These are phyloP conservation scores for Fusarium subtropicale DNA, from an alignment of 2,329 filamentous ascomycete species.

Conservation along the genomic window DNA sequence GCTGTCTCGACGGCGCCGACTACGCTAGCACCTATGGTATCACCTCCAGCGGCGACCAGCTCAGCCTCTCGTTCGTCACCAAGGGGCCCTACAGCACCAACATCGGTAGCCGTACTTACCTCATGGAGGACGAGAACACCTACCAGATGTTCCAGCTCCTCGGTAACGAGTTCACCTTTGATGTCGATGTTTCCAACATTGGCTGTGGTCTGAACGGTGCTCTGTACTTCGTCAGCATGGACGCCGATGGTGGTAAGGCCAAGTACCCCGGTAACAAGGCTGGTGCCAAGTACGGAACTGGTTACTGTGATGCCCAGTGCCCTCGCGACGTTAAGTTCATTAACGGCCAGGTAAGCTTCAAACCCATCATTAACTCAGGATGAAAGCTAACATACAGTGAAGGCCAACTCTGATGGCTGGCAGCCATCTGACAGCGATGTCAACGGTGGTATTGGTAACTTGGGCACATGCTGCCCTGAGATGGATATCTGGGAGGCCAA, in stretches of 20 bases:
- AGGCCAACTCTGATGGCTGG: conserved; percentile 67
- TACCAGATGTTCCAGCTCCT: conserved; percentile 75
- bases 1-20: conserved; percentile 66
- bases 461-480: conserved; percentile 71
- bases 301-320: conserved; percentile 65
- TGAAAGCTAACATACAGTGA: conserved; percentile 46
- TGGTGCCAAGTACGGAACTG: conserved; percentile 70
- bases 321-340: conserved; percentile 69
- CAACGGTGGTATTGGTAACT: conserved; percentile 64
- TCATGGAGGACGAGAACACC: conserved; percentile 69
- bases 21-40: conserved; percentile 66
- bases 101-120: conserved; percentile 69
- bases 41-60: conserved; percentile 61
- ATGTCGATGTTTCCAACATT: conserved; percentile 75
- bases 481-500: conserved; percentile 76
- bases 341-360: conserved; percentile 58
- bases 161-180: conserved; percentile 77
- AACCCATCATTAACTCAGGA: neutral
- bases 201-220: conserved; percentile 79
- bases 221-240: conserved; percentile 74
- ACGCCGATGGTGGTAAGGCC: conserved; percentile 65
- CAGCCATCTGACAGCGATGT: conserved; percentile 62
- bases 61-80: conserved; percentile 69
- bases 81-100: conserved; percentile 60
- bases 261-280: conserved; percentile 64